A percentile compares a stretch with the other conserved stretches of the same genome.
These are phyloP conservation scores for Cladosporium sp. DNA, from an alignment of 2,329 filamentous ascomycete species.

Conservation along the genomic window DNA sequence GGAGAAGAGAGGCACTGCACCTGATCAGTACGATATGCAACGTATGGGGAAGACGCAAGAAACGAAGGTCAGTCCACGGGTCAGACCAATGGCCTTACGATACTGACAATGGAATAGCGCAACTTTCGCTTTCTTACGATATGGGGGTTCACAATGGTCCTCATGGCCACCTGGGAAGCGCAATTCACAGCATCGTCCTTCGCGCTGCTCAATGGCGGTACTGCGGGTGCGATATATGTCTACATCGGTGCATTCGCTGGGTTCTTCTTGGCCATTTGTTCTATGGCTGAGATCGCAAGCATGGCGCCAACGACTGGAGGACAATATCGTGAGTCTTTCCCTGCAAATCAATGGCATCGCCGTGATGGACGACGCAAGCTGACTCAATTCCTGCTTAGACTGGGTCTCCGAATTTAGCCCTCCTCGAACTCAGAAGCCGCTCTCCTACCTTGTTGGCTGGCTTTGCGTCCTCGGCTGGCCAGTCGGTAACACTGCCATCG, in stretches of 20 bases:
- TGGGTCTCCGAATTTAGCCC: conserved; percentile 39
- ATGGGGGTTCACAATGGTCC: conserved; percentile 31
- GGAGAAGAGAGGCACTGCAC: conserved; percentile 18
- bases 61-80: background rate
- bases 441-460: conserved; percentile 36
- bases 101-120: conserved; percentile 2
- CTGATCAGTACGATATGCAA: conserved; percentile 24
- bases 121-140: conserved; percentile 33
- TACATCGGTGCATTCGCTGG: conserved; percentile 35
- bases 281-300: conserved; percentile 38
- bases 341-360: no score
- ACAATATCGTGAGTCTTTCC: conserved; percentile 26
- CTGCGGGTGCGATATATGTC: conserved; percentile 38
- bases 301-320: conserved; percentile 40
- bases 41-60: conserved; percentile 25
- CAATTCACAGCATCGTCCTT: conserved; percentile 35
- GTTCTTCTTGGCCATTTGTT: conserved; percentile 34
- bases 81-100: no score
- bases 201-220: conserved; percentile 36
- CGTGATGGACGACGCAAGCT: background rate
- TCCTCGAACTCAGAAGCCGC: conserved; percentile 31
- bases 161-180: conserved; percentile 37
- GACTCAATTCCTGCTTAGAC: conserved; percentile 15
- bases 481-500: conserved; percentile 38
- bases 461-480: conserved; percentile 42